Conservation (phyloP, 164 flowering plant species). For the Nymphaea colorata region DNA sequence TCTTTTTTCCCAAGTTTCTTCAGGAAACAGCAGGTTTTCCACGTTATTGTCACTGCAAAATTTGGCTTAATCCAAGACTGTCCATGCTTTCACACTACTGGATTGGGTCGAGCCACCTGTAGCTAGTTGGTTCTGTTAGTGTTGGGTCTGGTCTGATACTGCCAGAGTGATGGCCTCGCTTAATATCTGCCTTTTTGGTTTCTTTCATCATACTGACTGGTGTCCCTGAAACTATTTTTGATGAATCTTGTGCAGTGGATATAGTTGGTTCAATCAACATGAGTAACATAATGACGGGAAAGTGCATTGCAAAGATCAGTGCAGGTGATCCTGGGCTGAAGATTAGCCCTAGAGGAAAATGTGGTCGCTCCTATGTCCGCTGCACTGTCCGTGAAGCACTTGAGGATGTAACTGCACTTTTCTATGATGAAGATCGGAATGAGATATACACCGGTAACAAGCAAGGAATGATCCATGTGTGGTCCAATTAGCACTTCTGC, state of each 20-base stretch:
- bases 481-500: conserved; percentile 57
- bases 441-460: conserved; percentile 90
- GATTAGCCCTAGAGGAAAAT: conserved; percentile 22
- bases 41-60: too few species aligned
- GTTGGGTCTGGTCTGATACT: too few species aligned
- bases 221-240: not conserved
- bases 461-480: conserved; percentile 80
- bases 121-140: too few species aligned
- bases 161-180: too few species aligned
- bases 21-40: too few species aligned
- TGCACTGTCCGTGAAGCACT: conserved; percentile 73
- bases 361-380: conserved; percentile 26
- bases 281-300: conserved; percentile 89
- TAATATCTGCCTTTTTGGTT: too few species aligned
- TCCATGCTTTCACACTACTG: too few species aligned
- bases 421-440: conserved; percentile 89
- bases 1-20: too few species aligned
- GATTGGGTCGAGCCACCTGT: too few species aligned
- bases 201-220: too few species aligned
- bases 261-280: conserved; percentile 91
- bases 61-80: too few species aligned
- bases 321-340: conserved; percentile 32
- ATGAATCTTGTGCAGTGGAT: not conserved
- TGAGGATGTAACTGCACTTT: conserved; percentile 94
- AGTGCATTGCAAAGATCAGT: conserved; percentile 79